Evolutionary conservation across 345 rosid species (phyloP).

Genomic region (Salix dunnii): DNA sequence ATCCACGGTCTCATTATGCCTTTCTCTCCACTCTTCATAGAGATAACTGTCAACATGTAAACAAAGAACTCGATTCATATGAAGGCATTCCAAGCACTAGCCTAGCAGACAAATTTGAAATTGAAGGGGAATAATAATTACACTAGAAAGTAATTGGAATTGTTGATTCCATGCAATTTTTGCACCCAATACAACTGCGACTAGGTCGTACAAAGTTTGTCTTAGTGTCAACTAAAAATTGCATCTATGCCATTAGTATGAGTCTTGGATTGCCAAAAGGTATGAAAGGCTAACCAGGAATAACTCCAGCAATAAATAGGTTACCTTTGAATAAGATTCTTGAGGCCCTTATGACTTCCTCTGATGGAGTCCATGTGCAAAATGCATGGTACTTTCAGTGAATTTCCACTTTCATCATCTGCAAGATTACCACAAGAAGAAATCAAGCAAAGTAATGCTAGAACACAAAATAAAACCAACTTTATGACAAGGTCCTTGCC

Average conservation of each 20-base stretch:
- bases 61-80: background rate
- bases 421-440: constrained; percentile 24
- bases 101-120: background rate
- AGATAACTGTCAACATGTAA: constrained; percentile 52
- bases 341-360: constrained; percentile 92
- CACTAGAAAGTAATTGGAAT: background rate
- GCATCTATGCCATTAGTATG: background rate
- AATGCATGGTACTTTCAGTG: constrained; percentile 70
- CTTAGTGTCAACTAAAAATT: background rate
- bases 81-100: background rate
- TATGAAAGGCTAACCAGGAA: background rate
- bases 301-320: background rate
- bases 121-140: background rate
- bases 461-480: constrained; percentile 12
- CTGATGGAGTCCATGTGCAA: constrained; percentile 96
- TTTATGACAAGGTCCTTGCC: constrained; percentile 34
- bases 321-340: constrained; percentile 88
- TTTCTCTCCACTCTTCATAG: constrained; percentile 90
- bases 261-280: background rate
- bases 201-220: background rate
- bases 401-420: constrained; percentile 53
- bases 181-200: background rate
- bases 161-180: background rate
- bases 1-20: constrained; percentile 58
- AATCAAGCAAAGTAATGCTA: background rate